Evolutionary conservation across 768 basidiomycete genomes (phyloP).

Genomic region (Kwoniella dejecticola): DNA sequence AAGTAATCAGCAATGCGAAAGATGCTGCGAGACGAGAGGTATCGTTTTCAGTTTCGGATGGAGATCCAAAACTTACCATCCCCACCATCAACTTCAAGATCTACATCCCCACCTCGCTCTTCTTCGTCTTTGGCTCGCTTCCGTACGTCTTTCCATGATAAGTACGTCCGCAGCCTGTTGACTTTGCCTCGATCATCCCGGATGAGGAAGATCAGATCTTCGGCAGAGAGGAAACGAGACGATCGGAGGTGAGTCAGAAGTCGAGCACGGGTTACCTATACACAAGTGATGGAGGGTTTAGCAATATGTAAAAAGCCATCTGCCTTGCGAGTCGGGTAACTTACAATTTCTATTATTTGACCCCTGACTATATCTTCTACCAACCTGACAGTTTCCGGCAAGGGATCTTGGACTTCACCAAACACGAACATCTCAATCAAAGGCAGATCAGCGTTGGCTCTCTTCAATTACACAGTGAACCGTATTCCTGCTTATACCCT

Average conservation of each 20-base stretch:
- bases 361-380: slow-evolving; percentile 93
- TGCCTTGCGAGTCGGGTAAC: slow-evolving; percentile 32
- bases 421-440: slow-evolving; percentile 85
- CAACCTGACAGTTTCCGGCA: slow-evolving; percentile 80
- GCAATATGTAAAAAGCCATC: not conserved
- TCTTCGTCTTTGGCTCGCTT: slow-evolving; percentile 90
- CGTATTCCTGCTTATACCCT: not conserved
- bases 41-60: too few relatives aligned
- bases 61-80: slow-evolving; percentile 39
- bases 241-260: slow-evolving; percentile 77
- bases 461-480: not conserved
- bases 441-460: not conserved
- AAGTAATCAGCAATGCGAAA: not conserved
- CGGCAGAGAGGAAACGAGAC: slow-evolving; percentile 81
- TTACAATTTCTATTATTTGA: slow-evolving; percentile 85
- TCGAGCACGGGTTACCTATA: slow-evolving; percentile 81
- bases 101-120: slow-evolving; percentile 77
- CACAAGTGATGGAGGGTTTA: not conserved
- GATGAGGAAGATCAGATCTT: slow-evolving; percentile 95
- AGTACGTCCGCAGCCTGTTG: slow-evolving; percentile 85
- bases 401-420: slow-evolving; percentile 89
- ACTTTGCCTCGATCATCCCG: slow-evolving; percentile 92
- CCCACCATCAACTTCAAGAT: slow-evolving; percentile 53
- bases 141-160: slow-evolving; percentile 96
- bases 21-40: too few relatives aligned